Evolutionary conservation across 352 stramenopile genomes (phyloP).

Genomic region (Thraustochytrium striatum): DNA sequence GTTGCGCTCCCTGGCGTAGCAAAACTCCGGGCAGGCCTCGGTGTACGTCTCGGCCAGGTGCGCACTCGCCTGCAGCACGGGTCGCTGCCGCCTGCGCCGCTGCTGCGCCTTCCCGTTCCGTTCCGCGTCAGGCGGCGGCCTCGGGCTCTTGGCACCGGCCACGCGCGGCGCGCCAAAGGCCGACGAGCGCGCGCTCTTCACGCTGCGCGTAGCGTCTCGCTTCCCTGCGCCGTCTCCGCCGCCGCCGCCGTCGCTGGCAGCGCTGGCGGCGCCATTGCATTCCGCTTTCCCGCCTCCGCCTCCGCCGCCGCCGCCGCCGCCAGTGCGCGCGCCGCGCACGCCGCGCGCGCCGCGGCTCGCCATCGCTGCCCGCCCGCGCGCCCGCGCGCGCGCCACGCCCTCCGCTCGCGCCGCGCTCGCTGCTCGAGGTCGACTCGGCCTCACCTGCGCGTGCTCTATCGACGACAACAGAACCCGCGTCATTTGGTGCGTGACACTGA

Average conservation of each 20-base stretch:
- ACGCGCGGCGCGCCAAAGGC: neutral
- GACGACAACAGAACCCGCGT: no score
- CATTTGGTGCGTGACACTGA: no score
- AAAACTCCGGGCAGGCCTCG: slow-evolving; percentile 78
- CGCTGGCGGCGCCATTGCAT: neutral
- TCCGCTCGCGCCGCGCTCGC: no score
- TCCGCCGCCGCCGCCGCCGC: neutral
- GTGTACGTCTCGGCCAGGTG: slow-evolving; percentile 94
- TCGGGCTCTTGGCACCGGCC: neutral
- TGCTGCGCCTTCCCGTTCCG: neutral
- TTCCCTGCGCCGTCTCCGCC: neutral
- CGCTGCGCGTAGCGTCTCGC: neutral
- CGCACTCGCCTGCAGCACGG: slow-evolving; percentile 72
- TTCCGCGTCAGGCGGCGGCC: neutral
- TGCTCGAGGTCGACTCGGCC: no score
- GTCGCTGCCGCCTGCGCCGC: neutral
- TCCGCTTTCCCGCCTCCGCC: neutral
- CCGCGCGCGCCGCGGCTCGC: no score
- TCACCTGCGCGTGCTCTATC: no score
- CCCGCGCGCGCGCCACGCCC: neutral
- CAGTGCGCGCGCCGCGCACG: no score
- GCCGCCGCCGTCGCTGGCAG: no score
- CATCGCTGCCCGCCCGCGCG: neutral
- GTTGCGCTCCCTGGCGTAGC: slow-evolving; percentile 67
- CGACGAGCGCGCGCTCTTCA: neutral